These are phyloP conservation scores for Lactarius hatsudake DNA, from an alignment of 768 basidiomycete species.

Conservation along the genomic window DNA sequence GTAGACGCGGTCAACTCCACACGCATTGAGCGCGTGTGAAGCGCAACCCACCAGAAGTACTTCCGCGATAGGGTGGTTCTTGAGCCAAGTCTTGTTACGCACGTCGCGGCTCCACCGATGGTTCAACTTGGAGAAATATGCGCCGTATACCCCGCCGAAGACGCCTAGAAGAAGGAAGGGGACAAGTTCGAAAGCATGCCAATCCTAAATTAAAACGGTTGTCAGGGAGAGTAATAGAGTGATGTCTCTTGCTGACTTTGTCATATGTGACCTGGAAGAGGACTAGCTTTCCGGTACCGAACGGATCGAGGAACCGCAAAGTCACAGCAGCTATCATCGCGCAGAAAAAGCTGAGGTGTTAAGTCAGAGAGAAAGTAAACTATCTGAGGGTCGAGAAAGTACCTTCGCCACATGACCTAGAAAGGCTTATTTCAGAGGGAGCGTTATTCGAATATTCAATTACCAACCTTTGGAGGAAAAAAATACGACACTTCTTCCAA, in stretches of 20 bases:
- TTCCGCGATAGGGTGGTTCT: conserved; percentile 74
- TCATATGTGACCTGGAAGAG: conserved; percentile 90
- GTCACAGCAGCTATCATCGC: conserved; percentile 97
- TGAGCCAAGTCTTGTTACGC: conserved; percentile 79
- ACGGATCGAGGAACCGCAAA: conserved; percentile 88
- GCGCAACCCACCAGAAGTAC: conserved; percentile 65
- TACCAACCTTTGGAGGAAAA: conserved; percentile 83
- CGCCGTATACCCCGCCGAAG: conserved; percentile 94
- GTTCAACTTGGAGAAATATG: conserved; percentile 89
- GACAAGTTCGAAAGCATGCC: conserved; percentile 86
- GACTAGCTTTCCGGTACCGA: conserved; percentile 91
- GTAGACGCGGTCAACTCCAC: conserved; percentile 10
- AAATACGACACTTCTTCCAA: conserved; percentile 96
- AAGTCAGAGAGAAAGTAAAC: conserved; percentile 34
- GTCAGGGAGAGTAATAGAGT: not conserved
- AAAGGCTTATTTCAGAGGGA: not conserved
- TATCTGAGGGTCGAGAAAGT: conserved; percentile 11
- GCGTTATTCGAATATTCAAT: not conserved
- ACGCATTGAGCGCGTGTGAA: not conserved
- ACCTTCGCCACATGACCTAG: conserved; percentile 94
- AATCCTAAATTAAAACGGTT: conserved; percentile 56
- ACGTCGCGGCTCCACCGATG: conserved; percentile 83
- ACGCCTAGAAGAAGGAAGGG: conserved; percentile 84
- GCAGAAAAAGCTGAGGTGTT: conserved; percentile 83
- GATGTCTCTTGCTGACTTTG: conserved; percentile 44